Evolutionary conservation across 768 basidiomycete genomes (phyloP).

Genomic region (Lactifluus pinguis): DNA sequence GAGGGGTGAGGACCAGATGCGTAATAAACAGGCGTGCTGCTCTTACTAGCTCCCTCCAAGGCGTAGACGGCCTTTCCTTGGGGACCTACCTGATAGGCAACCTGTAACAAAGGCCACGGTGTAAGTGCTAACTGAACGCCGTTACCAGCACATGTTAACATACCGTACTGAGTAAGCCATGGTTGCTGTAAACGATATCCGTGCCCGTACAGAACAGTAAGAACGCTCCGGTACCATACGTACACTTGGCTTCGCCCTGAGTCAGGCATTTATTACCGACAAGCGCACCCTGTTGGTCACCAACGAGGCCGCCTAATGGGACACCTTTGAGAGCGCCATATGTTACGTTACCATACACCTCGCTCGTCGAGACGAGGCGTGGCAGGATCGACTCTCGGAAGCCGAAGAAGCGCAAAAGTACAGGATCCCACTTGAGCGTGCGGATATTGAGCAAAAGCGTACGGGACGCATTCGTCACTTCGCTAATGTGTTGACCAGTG

Average conservation of each 20-base stretch:
- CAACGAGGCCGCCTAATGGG: slow-evolving; percentile 85
- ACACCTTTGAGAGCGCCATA: slow-evolving; percentile 62
- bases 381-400: slow-evolving; percentile 74
- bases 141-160: slow-evolving; percentile 12
- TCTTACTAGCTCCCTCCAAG: slow-evolving; percentile 86
- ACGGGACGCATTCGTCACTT: slow-evolving; percentile 93
- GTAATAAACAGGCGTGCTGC: background rate
- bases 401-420: slow-evolving; percentile 80
- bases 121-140: background rate
- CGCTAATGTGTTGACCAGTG: slow-evolving; percentile 71
- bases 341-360: slow-evolving; percentile 78
- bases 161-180: slow-evolving; percentile 87
- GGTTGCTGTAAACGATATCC: slow-evolving; percentile 74
- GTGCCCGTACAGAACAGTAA: slow-evolving; percentile 89
- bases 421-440: slow-evolving; percentile 75
- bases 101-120: slow-evolving; percentile 30
- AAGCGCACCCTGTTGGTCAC: slow-evolving; percentile 97
- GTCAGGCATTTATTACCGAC: slow-evolving; percentile 92
- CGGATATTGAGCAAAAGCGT: slow-evolving; percentile 84
- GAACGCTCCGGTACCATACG: slow-evolving; percentile 97
- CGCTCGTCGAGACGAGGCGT: slow-evolving; percentile 80
- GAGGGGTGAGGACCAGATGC: background rate
- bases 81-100: slow-evolving; percentile 85
- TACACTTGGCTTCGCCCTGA: slow-evolving; percentile 95
- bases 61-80: slow-evolving; percentile 79